Base-by-base conservation (phyloP, 208 protist genomes). In the Acanthamoeba lenticulata region DNA sequence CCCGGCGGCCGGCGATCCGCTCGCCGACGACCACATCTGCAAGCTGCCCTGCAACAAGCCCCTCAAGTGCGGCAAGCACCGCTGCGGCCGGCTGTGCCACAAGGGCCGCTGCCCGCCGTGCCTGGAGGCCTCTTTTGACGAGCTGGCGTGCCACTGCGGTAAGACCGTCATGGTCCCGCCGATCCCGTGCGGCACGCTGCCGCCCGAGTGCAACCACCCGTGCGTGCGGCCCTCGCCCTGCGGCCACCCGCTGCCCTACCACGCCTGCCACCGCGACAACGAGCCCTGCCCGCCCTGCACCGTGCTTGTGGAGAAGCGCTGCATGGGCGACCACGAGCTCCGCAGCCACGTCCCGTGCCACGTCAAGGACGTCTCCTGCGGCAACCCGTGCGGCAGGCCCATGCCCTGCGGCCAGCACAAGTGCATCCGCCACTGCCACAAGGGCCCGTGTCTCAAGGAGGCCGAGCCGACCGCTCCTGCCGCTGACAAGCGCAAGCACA, bases 11-110 rank as follows among this genome's bases (percentile, higher is more conserved):
- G 55, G 24, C 9, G 83, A 95, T 42, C 44, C 38, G 3, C 77
- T 86, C 69, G 47, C 52, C 38, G 93, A 85, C 47, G 95, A 96
- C 44, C 95, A 97, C 83, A 88, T 96, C 17, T 97, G 96, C 86
- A 94, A 79, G 9, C 49, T 94, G 15, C 52, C 95, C 42, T 97
- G 96, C 94, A 92, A 92, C 32, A 94, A 90, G 57, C n/a, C 47
- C 49, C 74, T 97, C 9, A 95, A 96, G 74, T 97, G 96, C 77
- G 94, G 95, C 13, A 47, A 85, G 40, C 96, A 97, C 29, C 49
- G 62, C 29, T 97, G 96, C 44, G 91, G 92, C 45, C 60, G 44
- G 32, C 72, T 92, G 49, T 93, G 81, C 34, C 74, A 93, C 38
- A 94, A 79, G 72, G 95, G 95, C 32, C 83, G 85, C 38, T 97